phyloP scores from a whole-genome alignment of 305 asterid species.

The Solanum hybrid region DNA sequence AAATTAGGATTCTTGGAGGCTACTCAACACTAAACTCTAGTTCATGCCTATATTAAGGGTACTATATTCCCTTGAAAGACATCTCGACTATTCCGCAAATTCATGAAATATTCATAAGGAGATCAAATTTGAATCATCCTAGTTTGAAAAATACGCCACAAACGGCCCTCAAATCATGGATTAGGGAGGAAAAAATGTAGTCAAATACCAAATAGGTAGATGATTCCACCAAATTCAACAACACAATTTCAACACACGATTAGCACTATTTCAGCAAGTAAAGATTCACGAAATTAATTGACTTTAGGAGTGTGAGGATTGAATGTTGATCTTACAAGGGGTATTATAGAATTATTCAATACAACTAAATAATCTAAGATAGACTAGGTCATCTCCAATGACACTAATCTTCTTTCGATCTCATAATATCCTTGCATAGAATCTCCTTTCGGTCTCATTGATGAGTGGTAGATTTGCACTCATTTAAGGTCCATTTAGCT shows the following conservation, averaged over 20 bases:
- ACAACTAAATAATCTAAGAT: neutral
- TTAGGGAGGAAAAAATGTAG: neutral
- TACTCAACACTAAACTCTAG: neutral
- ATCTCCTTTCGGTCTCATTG: neutral
- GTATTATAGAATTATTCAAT: neutral
- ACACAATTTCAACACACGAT: neutral
- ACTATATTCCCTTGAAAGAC: neutral
- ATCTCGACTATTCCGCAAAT: neutral
- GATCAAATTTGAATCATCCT: neutral
- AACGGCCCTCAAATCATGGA: neutral
- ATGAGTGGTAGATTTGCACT: neutral
- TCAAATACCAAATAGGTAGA: neutral
- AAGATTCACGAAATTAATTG: neutral
- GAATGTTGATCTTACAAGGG: neutral
- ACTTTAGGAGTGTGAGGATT: neutral
- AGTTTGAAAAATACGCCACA: neutral
- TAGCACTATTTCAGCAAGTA: neutral
- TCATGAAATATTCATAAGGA: neutral
- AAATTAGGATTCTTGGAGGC: neutral
- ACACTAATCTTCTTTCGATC: neutral
- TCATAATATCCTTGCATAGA: neutral
- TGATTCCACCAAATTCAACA: neutral
- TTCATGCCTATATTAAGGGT: neutral
- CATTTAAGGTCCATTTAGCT: neutral
- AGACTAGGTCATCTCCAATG: neutral